Evolutionary conservation across 2,329 filamentous ascomycete genomes (phyloP).

Genomic region (Phyllosticta capitalensis): DNA sequence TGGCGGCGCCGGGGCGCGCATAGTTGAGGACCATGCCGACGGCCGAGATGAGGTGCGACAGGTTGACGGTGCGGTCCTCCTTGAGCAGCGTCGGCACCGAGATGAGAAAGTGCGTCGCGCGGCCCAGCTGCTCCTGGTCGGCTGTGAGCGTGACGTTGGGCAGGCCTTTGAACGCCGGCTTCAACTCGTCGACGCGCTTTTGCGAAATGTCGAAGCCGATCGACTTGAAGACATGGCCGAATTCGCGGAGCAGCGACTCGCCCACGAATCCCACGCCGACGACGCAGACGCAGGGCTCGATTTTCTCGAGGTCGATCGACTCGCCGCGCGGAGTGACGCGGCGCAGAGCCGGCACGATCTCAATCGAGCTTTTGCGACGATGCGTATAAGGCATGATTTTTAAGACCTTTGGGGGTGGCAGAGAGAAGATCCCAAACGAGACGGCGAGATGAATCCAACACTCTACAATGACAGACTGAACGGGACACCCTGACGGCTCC

Average conservation of each 20-base stretch:
- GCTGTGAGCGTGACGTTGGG: conserved; percentile 28
- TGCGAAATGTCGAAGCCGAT: conserved; percentile 28
- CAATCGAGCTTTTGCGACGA: background rate
- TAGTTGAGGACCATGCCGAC: conserved; percentile 33
- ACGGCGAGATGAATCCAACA: background rate
- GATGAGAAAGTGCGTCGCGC: conserved; percentile 45
- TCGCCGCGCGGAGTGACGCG: background rate
- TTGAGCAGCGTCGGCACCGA: conserved; percentile 44
- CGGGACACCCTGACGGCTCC: background rate
- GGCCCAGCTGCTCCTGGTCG: conserved; percentile 23
- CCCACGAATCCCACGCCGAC: conserved; percentile 48
- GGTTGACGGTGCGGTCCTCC: conserved; percentile 39
- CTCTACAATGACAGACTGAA: background rate
- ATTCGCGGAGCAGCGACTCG: conserved; percentile 38
- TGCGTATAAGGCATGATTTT: conserved; percentile 3
- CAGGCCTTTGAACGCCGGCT: conserved; percentile 13
- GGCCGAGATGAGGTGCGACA: conserved; percentile 38
- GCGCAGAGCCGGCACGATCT: background rate
- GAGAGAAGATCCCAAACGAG: background rate
- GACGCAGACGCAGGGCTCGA: conserved; percentile 30
- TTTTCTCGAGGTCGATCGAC: background rate
- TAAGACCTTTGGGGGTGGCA: background rate
- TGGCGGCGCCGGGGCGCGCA: conserved; percentile 36
- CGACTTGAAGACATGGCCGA: conserved; percentile 33
- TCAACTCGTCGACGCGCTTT: conserved; percentile 5